Evolutionary conservation across 371 early-diverging fungal species (phyloP).

Genomic region (Coemansia sp.): DNA sequence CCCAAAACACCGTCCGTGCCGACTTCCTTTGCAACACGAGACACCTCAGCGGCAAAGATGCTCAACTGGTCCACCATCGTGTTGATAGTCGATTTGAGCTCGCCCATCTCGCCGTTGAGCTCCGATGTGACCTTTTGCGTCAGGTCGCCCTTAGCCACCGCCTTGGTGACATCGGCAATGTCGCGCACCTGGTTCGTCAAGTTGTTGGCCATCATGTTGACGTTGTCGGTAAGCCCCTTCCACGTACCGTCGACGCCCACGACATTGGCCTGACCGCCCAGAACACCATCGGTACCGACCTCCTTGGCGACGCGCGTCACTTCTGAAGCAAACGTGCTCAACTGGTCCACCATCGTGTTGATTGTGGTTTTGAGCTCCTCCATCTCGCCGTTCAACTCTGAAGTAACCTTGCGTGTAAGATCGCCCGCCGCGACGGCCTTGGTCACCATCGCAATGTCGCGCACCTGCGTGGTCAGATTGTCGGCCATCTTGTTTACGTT

Average conservation of each 20-base stretch:
- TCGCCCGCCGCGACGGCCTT: slow-evolving; percentile 57
- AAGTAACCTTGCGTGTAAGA: slow-evolving; percentile 48
- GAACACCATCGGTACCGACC: slow-evolving; percentile 56
- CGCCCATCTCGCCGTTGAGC: slow-evolving; percentile 65
- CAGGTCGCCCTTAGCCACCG: slow-evolving; percentile 61
- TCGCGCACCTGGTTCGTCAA: slow-evolving; percentile 51
- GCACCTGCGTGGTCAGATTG: slow-evolving; percentile 54
- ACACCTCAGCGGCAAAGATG: slow-evolving; percentile 52
- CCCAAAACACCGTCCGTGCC: slow-evolving; percentile 40
- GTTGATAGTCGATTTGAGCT: slow-evolving; percentile 69
- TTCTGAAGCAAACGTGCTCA: slow-evolving; percentile 47
- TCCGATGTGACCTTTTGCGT: slow-evolving; percentile 57
- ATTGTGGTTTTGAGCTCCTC: slow-evolving; percentile 47
- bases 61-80: slow-evolving; percentile 61
- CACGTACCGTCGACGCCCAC: slow-evolving; percentile 52
- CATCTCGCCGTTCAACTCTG: slow-evolving; percentile 52
- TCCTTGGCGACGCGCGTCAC: slow-evolving; percentile 54
- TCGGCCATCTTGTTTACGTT: slow-evolving; percentile 59
- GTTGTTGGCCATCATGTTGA: slow-evolving; percentile 59
- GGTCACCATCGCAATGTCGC: slow-evolving; percentile 48
- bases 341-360: slow-evolving; percentile 50
- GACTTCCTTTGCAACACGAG: slow-evolving; percentile 59
- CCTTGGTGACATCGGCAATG: slow-evolving; percentile 52
- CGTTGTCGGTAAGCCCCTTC: slow-evolving; percentile 56
- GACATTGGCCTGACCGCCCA: slow-evolving; percentile 52